Evolutionary conservation across 176 grass and related monocot species (phyloP), one percentile per base, ranked within the genome.

Genomic region (Oryza nivara): DNA sequence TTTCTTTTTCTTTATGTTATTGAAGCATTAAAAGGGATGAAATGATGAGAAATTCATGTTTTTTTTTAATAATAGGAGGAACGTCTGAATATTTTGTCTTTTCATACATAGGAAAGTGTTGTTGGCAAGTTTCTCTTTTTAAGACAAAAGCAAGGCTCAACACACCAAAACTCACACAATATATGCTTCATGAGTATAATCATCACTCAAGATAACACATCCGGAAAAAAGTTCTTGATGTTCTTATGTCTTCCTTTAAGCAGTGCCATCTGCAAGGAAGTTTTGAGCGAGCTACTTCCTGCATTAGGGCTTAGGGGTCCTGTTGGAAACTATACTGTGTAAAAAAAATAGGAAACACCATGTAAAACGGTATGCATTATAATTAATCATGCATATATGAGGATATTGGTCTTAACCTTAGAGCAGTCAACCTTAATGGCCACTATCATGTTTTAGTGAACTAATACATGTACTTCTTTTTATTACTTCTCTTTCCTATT

Each of bases 241-340:
- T 75, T 80, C 46, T 61, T 40, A 11, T 78, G 51, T 30, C 19
- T 88, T 86, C 75, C 14, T 69, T 75, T 85, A 72, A 81, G 35
- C 12, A 11, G 3, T 73, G 60, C 65, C 80, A 17, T 23, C 17
- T 26, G 34, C 78, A 77, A 46, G 25, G 46, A 23, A 86, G 32
- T 54, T 30, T 75, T 81, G 22, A 76, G 10, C 76, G 65, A 49
- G 6, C 7, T 70, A 80, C 15, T 46, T 80, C 74, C 15, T 64
- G 41, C 46, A 69, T 40, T 71, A 17, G 15, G 19, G 54, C 52
- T 54, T 16, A 11, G 70, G 43, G 20, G 7, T 52, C 52, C 72
- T 41, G 23, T 66, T 22, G 63, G 43, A 77, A 77, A 76, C 44
- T 81, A 72, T 70, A 14, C 12, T 22, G 13, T 64, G 11, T 28